Evolutionary conservation across 108 stramenopile species (phyloP).

Genomic region (Nannochloropsis gaditana): DNA sequence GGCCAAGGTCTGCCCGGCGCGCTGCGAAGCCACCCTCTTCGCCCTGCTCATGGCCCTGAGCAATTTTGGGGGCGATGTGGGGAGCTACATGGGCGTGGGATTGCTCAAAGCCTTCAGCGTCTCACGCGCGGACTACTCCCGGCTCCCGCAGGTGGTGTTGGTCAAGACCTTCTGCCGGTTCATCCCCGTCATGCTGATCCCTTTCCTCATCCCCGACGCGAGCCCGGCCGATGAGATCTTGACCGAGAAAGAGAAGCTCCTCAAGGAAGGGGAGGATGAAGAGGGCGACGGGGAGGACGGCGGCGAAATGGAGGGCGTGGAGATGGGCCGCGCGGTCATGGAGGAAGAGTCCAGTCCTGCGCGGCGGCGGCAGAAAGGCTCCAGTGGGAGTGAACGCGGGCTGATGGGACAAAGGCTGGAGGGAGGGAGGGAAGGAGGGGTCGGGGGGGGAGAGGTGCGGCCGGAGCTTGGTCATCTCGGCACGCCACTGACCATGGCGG

Average conservation of each 20-base stretch:
- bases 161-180: constrained; percentile 17
- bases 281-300: background rate
- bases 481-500: no score
- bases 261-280: background rate
- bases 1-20: constrained; percentile 15
- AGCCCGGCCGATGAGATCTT: constrained; percentile 13
- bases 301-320: background rate
- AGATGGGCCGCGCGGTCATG: background rate
- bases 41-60: constrained; percentile 18
- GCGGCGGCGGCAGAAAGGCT: no score
- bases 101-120: background rate
- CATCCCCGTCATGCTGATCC: constrained; percentile 18
- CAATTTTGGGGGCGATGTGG: constrained; percentile 18
- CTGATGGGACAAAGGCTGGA: no score
- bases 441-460: no score
- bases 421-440: no score
- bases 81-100: background rate
- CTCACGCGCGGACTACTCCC: background rate
- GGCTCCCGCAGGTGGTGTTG: background rate
- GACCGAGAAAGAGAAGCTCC: background rate
- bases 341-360: no score
- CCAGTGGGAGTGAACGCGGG: no score
- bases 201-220: constrained; percentile 11
- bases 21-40: constrained; percentile 18
- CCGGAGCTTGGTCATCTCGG: no score